Conservation (phyloP, 1,284 basidiomycete genomes). For the Phaffia rhodozyma region DNA sequence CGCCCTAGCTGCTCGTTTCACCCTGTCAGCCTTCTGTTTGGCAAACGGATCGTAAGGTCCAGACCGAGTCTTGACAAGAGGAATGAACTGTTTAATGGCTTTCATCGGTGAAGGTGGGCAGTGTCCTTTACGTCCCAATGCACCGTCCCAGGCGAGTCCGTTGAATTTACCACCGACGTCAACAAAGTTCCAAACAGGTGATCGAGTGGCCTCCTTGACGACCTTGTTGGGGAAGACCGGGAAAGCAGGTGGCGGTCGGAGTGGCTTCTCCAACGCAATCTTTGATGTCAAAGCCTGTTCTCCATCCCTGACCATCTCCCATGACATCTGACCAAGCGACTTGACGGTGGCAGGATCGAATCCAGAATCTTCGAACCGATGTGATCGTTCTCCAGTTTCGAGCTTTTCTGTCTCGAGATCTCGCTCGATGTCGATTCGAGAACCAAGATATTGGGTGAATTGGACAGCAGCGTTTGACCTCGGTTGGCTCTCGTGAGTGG, state of each 20-base stretch:
- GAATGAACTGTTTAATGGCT: slow-evolving; percentile 3
- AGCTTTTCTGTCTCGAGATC: slow-evolving; percentile 9
- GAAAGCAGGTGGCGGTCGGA: slow-evolving; percentile 10
- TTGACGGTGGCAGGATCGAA: neutral
- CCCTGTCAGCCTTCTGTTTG: neutral
- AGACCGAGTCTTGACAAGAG: neutral
- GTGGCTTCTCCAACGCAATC: slow-evolving; percentile 14
- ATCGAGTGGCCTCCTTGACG: slow-evolving; percentile 1
- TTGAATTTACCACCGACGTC: slow-evolving; percentile 17
- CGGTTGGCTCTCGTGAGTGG: neutral
- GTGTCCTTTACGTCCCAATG: slow-evolving; percentile 3
- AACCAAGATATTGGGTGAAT: slow-evolving; percentile 8
- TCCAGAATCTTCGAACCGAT: slow-evolving; percentile 5
- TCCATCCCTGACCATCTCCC: slow-evolving; percentile 16
- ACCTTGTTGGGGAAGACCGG: slow-evolving; percentile 9
- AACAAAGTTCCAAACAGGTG: slow-evolving; percentile 11
- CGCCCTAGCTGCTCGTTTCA: neutral
- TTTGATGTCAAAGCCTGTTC: slow-evolving; percentile 1
- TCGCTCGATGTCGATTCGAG: slow-evolving; percentile 17
- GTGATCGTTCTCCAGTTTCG: slow-evolving; percentile 6
- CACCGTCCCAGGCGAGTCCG: neutral
- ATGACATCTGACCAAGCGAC: neutral
- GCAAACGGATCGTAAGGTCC: neutral
- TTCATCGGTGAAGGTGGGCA: neutral
- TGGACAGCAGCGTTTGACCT: slow-evolving; percentile 3